Conservation (phyloP, 2,329 filamentous ascomycete species). For the Hypoxylon sp. region DNA sequence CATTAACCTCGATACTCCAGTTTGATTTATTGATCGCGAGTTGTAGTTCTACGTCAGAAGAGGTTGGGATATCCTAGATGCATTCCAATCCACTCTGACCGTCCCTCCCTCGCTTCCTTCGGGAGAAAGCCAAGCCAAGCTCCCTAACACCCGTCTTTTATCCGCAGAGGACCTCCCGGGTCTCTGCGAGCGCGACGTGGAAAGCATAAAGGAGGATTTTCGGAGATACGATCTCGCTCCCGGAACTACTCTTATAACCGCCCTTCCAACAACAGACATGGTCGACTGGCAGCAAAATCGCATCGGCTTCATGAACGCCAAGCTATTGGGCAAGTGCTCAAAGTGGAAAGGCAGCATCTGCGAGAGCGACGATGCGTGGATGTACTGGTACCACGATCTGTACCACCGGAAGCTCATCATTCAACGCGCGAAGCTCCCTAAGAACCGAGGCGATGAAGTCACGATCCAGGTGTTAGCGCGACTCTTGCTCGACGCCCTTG, state of each 20-base stretch:
- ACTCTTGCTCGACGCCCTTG: slow-evolving; percentile 42
- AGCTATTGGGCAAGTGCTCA: slow-evolving; percentile 18
- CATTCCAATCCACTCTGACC: slow-evolving; percentile 28
- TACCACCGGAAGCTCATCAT: slow-evolving; percentile 30
- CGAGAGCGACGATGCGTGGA: slow-evolving; percentile 36
- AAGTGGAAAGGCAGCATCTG: slow-evolving; percentile 39
- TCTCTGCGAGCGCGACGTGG: slow-evolving; percentile 39
- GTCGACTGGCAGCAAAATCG: slow-evolving; percentile 40
- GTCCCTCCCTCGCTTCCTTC: slow-evolving; percentile 2
- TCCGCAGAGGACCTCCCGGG: slow-evolving; percentile 28
- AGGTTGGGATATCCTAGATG: slow-evolving; percentile 37
- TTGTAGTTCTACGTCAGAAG: slow-evolving; percentile 41
- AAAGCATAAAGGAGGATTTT: slow-evolving; percentile 26
- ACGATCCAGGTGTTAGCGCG: slow-evolving; percentile 20
- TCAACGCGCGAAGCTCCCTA: slow-evolving; percentile 32
- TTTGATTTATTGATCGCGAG: slow-evolving; percentile 10
- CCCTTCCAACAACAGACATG: slow-evolving; percentile 41
- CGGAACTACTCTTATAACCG: slow-evolving; percentile 21
- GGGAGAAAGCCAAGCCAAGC: neutral
- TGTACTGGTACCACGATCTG: slow-evolving; percentile 47
- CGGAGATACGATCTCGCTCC: neutral
- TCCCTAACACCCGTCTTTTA: slow-evolving; percentile 31
- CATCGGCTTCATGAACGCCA: slow-evolving; percentile 35
- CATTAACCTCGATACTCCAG: neutral
- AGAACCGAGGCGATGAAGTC: neutral